Conservation (phyloP, 139 green algal genomes). For the Limnomonas spitsbergensis region DNA sequence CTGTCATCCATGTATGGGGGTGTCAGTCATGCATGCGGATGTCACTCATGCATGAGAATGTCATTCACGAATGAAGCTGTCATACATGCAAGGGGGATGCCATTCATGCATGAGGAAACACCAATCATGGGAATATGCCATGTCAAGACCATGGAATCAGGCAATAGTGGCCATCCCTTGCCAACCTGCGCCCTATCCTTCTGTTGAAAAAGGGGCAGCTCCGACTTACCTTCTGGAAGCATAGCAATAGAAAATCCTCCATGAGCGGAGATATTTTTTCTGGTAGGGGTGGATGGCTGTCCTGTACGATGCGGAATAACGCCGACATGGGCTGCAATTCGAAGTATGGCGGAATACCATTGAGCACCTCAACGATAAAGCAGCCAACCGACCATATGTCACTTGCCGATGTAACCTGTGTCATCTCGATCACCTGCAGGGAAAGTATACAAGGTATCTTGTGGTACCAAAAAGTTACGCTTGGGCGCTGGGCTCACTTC, state of each 20-base stretch:
- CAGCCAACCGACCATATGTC: conserved; percentile 97
- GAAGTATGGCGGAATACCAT: conserved; percentile 89
- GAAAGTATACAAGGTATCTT: no score
- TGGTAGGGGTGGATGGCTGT: conserved; percentile 81
- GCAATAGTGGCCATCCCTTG: no score
- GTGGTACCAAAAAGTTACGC: no score
- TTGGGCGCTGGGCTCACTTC: no score
- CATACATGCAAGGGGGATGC: neutral
- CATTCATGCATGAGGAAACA: neutral
- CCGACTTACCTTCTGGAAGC: conserved; percentile 95
- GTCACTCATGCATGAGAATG: no score
- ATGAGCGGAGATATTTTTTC: conserved; percentile 63
- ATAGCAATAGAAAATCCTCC: conserved; percentile 86
- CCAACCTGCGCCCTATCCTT: no score
- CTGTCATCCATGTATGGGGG: no score
- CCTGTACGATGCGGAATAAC: conserved; percentile 93
- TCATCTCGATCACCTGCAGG: conserved; percentile 70
- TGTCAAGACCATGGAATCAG: no score
- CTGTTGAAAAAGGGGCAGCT: no score
- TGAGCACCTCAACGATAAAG: conserved; percentile 93
- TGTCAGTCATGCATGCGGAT: no score
- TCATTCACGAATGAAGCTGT: no score
- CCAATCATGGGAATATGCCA: no score
- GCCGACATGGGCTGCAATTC: conserved; percentile 90
- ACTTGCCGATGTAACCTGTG: conserved; percentile 72